Conservation (phyloP, 75 land plant species). For the Sequoiadendron giganteum region DNA sequence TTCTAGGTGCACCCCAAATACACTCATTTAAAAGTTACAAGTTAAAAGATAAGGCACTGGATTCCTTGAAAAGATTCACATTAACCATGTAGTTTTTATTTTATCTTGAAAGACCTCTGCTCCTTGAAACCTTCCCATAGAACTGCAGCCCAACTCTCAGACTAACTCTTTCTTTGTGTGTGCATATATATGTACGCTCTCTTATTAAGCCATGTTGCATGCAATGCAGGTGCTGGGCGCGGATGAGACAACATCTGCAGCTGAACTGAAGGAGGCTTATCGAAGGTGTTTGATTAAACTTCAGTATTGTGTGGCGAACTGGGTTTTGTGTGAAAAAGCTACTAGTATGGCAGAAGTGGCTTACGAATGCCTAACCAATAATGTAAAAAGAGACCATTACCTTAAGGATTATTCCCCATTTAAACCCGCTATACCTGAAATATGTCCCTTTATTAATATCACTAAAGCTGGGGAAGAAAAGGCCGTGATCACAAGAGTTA, state of each 20-base stretch:
- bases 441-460: too few relatives aligned
- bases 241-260: not conserved
- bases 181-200: too few relatives aligned
- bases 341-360: not conserved
- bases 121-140: too few relatives aligned
- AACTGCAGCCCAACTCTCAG: too few relatives aligned
- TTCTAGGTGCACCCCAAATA: too few relatives aligned
- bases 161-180: too few relatives aligned
- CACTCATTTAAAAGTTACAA: too few relatives aligned
- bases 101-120: too few relatives aligned
- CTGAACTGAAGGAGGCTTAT: not conserved
- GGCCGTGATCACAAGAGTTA: not conserved
- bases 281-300: not conserved
- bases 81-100: too few relatives aligned
- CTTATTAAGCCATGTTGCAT: not conserved
- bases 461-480: not conserved
- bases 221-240: not conserved
- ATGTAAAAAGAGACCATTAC: not conserved
- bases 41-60: too few relatives aligned
- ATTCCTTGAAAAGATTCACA: too few relatives aligned
- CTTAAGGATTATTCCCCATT: not conserved
- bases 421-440: not conserved
- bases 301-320: not conserved
- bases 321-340: not conserved
- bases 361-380: not conserved